Percentiles rank a stretch among this genome's conserved stretches.
phyloP scores from a whole-genome alignment of 192 early-diverging fungal species.

The Podila horticola region DNA sequence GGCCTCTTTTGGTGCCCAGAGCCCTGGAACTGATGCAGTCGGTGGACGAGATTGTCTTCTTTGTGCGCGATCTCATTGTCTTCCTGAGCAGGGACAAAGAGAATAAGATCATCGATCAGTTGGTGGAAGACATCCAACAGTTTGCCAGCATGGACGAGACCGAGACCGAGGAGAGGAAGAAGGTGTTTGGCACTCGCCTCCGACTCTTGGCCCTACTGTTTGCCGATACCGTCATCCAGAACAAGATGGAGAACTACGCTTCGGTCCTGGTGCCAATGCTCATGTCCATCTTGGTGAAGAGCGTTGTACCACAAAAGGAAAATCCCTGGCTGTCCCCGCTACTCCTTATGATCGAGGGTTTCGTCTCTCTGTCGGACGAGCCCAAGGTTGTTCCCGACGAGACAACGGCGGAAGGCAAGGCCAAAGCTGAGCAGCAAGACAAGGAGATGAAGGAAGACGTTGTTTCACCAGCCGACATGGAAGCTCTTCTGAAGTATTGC shows the following conservation, averaged over 20 bases:
- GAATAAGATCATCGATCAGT: conserved; percentile 22
- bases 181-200: conserved; percentile 57
- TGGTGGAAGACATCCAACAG: conserved; percentile 41
- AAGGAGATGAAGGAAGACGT: conserved; percentile 58
- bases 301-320: conserved; percentile 23
- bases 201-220: conserved; percentile 72
- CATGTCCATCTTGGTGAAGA: conserved; percentile 25
- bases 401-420: conserved; percentile 31
- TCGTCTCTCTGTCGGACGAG: conserved; percentile 73
- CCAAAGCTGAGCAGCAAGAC: conserved; percentile 19
- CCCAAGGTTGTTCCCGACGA: conserved; percentile 53
- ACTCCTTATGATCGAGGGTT: conserved; percentile 72
- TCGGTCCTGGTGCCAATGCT: conserved; percentile 30
- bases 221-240: conserved; percentile 64
- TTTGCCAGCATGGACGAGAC: conserved; percentile 3
- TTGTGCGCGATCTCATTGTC: conserved; percentile 71
- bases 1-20: conserved; percentile 27
- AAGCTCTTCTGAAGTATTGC: conserved; percentile 47
- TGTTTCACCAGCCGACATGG: conserved; percentile 46
- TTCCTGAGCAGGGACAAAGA: conserved; percentile 63
- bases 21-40: conserved; percentile 60
- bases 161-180: conserved; percentile 14
- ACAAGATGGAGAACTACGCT: conserved; percentile 43
- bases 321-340: conserved; percentile 66
- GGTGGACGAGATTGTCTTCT: conserved; percentile 72